Percentiles rank a stretch among this genome's conserved stretches.
Conservation (phyloP, 1,284 basidiomycete species). For the Ustilago xerochloae region DNA sequence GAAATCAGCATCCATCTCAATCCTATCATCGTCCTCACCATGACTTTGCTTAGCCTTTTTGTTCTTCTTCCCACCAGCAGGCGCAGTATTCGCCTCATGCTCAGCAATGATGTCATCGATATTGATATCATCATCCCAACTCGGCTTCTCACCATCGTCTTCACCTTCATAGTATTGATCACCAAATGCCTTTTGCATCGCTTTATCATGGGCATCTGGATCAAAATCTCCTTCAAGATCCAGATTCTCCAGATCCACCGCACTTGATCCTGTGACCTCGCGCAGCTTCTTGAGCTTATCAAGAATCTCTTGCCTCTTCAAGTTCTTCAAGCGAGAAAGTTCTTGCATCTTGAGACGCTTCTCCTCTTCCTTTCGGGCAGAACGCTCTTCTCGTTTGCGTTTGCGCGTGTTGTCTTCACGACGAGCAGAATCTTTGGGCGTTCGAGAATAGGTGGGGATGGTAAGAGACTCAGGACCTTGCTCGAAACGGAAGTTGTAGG, state of each 20-base stretch:
- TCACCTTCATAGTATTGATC: slow-evolving; percentile 58
- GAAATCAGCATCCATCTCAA: slow-evolving; percentile 81
- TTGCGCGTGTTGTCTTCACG: slow-evolving; percentile 64
- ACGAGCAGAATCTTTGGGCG: slow-evolving; percentile 56
- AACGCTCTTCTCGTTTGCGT: slow-evolving; percentile 59
- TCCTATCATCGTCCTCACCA: slow-evolving; percentile 60
- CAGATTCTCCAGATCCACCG: slow-evolving; percentile 51
- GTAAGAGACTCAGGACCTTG: slow-evolving; percentile 56
- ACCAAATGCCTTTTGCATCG: slow-evolving; percentile 61
- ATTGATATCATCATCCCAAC: slow-evolving; percentile 88
- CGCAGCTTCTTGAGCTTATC: slow-evolving; percentile 62
- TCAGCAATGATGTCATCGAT: slow-evolving; percentile 77
- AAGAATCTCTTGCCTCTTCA: slow-evolving; percentile 62
- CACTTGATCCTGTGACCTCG: slow-evolving; percentile 59
- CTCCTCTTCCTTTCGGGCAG: slow-evolving; percentile 62
- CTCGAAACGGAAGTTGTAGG: slow-evolving; percentile 68
- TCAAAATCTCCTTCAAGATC: slow-evolving; percentile 66
- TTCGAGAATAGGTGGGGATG: slow-evolving; percentile 62
- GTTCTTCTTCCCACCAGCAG: slow-evolving; percentile 72
- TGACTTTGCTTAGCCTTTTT: slow-evolving; percentile 70
- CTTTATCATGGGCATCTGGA: slow-evolving; percentile 61
- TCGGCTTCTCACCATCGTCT: slow-evolving; percentile 74
- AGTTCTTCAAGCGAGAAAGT: slow-evolving; percentile 55
- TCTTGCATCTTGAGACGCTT: slow-evolving; percentile 63
- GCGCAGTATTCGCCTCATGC: slow-evolving; percentile 66